A percentile compares a stretch with the other conserved stretches of the same genome.
Conservation (phyloP, 768 basidiomycete genomes). For the Chalciporus chontae region DNA sequence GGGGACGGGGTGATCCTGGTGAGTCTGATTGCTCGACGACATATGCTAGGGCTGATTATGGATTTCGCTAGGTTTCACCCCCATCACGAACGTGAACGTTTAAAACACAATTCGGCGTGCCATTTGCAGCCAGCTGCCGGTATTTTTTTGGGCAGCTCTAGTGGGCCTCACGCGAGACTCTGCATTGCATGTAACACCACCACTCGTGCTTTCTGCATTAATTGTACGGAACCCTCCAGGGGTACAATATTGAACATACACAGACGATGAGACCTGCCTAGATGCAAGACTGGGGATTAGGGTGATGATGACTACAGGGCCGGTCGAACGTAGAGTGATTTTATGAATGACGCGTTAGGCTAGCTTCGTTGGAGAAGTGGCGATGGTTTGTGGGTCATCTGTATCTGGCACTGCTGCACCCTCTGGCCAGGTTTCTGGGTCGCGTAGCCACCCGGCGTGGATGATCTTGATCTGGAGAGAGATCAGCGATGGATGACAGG, state of each 20-base stretch:
- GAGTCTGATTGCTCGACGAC: slow-evolving; percentile 24
- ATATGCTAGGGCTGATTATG: slow-evolving; percentile 7
- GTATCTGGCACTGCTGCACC: slow-evolving; percentile 58
- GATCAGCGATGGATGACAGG: slow-evolving; percentile 14
- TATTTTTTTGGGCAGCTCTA: slow-evolving; percentile 30
- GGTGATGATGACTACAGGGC: neutral
- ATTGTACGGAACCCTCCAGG: neutral
- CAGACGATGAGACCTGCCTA: neutral
- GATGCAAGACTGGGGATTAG: neutral
- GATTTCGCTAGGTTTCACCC: slow-evolving; percentile 64
- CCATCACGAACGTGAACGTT: slow-evolving; percentile 61
- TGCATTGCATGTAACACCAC: slow-evolving; percentile 11
- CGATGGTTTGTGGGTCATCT: slow-evolving; percentile 41
- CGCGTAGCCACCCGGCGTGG: slow-evolving; percentile 71
- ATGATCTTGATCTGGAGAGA: slow-evolving; percentile 62
- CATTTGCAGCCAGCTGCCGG: slow-evolving; percentile 21
- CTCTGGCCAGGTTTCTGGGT: slow-evolving; percentile 69
- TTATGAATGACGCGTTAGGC: neutral
- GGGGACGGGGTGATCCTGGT: slow-evolving; percentile 98
- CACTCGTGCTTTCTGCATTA: slow-evolving; percentile 1
- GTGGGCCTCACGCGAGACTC: neutral
- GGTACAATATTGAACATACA: neutral
- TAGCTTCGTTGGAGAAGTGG: neutral
- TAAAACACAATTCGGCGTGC: slow-evolving; percentile 1
- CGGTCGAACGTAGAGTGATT: neutral